Base-by-base conservation (phyloP, 1,284 basidiomycete genomes). In the Neonothopanus nambi region DNA sequence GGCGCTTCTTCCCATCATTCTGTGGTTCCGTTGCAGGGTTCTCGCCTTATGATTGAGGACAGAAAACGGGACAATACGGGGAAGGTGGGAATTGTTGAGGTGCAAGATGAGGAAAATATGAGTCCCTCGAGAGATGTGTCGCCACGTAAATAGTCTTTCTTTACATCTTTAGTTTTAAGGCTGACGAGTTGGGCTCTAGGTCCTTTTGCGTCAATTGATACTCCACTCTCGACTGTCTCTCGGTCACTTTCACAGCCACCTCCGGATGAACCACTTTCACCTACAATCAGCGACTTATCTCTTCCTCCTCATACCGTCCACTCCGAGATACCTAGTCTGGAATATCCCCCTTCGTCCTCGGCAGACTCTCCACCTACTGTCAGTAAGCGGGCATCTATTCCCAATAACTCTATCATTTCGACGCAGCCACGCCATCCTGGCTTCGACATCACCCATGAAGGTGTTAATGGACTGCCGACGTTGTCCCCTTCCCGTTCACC, bases 31-130 rank as follows among this genome's bases (percentile, higher is more conserved):
- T 11, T 33, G 30, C 40, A 35, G 3, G 72, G 78, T 28, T 73
- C 79, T 57, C 71, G 86, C 45, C 67, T 92, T 39, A 76, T 91
- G 82, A 89, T 91, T 51, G 84, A 83, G 51, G 81, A 83, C 59
- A 78, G 74, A 2, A 65, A 67, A 43, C 60, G 63, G 26, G 62
- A 67, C 30, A 57, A 58, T 30, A 71, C 74, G 47, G 65, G 66
- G 18, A 67, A 64, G 35, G 70, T 75, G 2, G 70, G 67, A 8
- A 67, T 70, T 5, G 67, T 66, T 37, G 75, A 73, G 44, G 70
- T 70, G 9, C 70, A 74, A 18, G 73, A 75, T 42, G 75, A 73
- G 37, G 75, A 72, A 18, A 52, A 45, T 35, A 49, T 54, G 1
- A 59, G 60, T 55, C 59, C 63, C 44, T 61, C 69, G 9, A 66